phyloP scores from a whole-genome alignment of 495 filamentous ascomycete species.

The Lophium mytilinum region DNA sequence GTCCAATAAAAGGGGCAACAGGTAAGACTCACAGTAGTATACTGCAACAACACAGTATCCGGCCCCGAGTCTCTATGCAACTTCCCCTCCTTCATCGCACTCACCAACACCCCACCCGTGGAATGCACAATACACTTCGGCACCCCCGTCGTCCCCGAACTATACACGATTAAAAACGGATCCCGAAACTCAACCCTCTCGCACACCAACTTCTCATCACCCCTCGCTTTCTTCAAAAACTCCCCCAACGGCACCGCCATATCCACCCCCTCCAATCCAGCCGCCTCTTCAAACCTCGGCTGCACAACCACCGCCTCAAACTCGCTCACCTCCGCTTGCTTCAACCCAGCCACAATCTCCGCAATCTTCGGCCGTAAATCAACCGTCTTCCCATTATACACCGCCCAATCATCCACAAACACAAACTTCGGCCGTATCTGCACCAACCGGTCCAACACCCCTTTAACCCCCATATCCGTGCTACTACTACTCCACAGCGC shows the following conservation, averaged over 20 bases:
- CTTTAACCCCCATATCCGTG: constrained; percentile 73
- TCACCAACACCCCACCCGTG: constrained; percentile 53
- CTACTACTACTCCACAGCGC: constrained; percentile 63
- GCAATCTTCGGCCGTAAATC: constrained; percentile 65
- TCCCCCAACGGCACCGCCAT: constrained; percentile 42
- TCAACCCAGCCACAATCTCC: constrained; percentile 55
- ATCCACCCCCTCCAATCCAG: constrained; percentile 50
- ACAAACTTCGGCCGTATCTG: constrained; percentile 65
- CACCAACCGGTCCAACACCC: constrained; percentile 62
- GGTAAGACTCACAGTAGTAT: constrained; percentile 49
- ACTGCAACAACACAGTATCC: constrained; percentile 41
- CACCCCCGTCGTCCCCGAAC: constrained; percentile 61
- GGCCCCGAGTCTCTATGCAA: constrained; percentile 50
- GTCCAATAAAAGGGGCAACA: background rate
- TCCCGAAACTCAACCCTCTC: constrained; percentile 56
- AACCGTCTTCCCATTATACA: constrained; percentile 70
- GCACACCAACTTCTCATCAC: constrained; percentile 41
- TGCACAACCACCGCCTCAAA: constrained; percentile 59
- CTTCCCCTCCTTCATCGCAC: constrained; percentile 50
- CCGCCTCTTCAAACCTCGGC: constrained; percentile 52
- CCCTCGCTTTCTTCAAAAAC: constrained; percentile 43
- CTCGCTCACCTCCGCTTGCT: constrained; percentile 44
- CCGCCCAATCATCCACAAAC: constrained; percentile 68
- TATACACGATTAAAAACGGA: constrained; percentile 66
- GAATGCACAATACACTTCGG: constrained; percentile 73